Evolutionary conservation across 1,284 basidiomycete genomes (phyloP).

Genomic region (Phlebopus sp.): DNA sequence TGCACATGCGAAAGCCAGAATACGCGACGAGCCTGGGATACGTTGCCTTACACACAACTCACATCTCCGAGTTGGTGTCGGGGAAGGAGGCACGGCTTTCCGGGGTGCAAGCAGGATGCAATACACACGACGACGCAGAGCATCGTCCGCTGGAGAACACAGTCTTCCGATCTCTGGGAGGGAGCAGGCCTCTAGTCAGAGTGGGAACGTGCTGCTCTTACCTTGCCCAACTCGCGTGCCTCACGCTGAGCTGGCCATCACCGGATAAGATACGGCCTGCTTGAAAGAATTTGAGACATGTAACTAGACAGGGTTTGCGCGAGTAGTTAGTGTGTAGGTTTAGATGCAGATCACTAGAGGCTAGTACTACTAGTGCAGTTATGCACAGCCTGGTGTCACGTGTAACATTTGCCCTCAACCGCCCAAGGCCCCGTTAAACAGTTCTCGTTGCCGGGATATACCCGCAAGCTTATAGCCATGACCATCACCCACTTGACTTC

Average conservation of each 20-base stretch:
- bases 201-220: neutral
- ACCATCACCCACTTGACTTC: slow-evolving; percentile 61
- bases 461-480: slow-evolving; percentile 34
- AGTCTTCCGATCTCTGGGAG: slow-evolving; percentile 10
- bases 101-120: slow-evolving; percentile 11
- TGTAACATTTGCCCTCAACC: slow-evolving; percentile 1
- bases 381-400: neutral
- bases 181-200: slow-evolving; percentile 3
- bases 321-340: too few relatives aligned
- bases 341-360: too few relatives aligned
- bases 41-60: slow-evolving; percentile 7
- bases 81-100: neutral
- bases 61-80: slow-evolving; percentile 5
- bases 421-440: too few relatives aligned
- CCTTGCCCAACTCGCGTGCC: neutral
- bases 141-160: slow-evolving; percentile 29
- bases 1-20: slow-evolving; percentile 13
- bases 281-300: too few relatives aligned
- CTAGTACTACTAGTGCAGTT: too few relatives aligned
- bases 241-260: neutral
- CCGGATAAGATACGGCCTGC: too few relatives aligned
- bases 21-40: neutral
- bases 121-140: slow-evolving; percentile 27
- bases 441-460: too few relatives aligned
- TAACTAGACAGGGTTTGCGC: too few relatives aligned